Evolutionary conservation across 2,329 filamentous ascomycete genomes (phyloP), one percentile per base, ranked within the genome.

Genomic region (Pochonia chlamydosporia): DNA sequence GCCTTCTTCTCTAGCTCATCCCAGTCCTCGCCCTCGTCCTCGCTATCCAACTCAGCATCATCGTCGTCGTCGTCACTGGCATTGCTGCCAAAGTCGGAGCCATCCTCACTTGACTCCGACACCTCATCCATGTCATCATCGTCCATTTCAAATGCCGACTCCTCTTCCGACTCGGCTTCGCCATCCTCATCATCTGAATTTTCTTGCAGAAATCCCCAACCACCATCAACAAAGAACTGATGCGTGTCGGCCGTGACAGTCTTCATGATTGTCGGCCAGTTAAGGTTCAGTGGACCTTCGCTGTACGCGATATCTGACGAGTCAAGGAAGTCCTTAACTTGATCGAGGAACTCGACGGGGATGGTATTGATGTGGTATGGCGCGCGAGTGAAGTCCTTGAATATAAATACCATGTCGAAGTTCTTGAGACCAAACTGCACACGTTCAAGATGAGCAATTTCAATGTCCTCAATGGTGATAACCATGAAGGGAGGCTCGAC

Each of bases 241-340:
- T 99, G 92, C 2, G 93, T 89, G 63, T 99, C 91, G 30, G 87
- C 84, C 18, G 87, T 92, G 23, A 99, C 91, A 0, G 93, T 99
- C 78, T 99, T 99, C 90, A 99, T 99, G 63, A 99, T 99, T 14
- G 91, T 96, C 10, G 88, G 87, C 93, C 93, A 99, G 76, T 97
- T 97, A 48, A 99, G 78, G 72, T 99, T 99, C 56, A 99, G 82
- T 1, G 92, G 93, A 48, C 93, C 93, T 68, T 99, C 95, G 11
- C 83, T 87, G 73, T 85, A 97, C 16, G 93, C 85, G 61, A 99
- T 95, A 62, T 99, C 92, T 41, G 93, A 91, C 1, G 86, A 91
- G 67, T 99, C 92, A 9, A 99, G 80, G 84, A 93, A 99, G 62
- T 99, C 95, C 69, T 97, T 97, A 56, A 99, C 92, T 46, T 89